These are phyloP conservation scores for Warburgia ugandensis DNA, from an alignment of 164 flowering plant species.

Conservation along the genomic window DNA sequence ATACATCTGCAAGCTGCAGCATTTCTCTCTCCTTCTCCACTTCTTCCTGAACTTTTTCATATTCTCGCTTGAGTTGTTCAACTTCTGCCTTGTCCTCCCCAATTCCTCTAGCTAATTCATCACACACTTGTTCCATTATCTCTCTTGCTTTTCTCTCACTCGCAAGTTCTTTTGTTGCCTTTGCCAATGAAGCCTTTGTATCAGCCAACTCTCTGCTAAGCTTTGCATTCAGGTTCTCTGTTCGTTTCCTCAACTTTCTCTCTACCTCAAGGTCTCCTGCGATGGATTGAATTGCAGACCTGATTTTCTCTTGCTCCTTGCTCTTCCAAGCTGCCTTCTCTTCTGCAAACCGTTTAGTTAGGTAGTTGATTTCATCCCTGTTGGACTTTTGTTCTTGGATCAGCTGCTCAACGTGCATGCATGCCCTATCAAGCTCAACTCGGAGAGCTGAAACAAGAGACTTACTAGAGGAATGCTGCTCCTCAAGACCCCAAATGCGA, in stretches of 20 bases:
- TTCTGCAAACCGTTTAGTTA: conserved; percentile 69
- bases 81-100: conserved; percentile 65
- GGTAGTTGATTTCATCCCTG: conserved; percentile 43
- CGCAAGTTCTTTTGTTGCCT: conserved; percentile 61
- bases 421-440: conserved; percentile 85
- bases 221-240: conserved; percentile 80
- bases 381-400: conserved; percentile 66
- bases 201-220: conserved; percentile 75
- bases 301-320: conserved; percentile 53
- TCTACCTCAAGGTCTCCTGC: conserved; percentile 76
- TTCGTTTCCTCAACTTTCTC: conserved; percentile 65
- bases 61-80: conserved; percentile 57
- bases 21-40: conserved; percentile 79
- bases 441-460: conserved; percentile 79
- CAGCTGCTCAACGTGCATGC: conserved; percentile 59
- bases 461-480: conserved; percentile 65
- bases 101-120: conserved; percentile 59
- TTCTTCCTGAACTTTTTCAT: conserved; percentile 52
- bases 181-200: conserved; percentile 45
- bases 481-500: conserved; percentile 74
- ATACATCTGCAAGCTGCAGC: conserved; percentile 75
- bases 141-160: conserved; percentile 69
- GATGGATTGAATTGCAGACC: conserved; percentile 61
- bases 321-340: conserved; percentile 79
- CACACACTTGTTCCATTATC: conserved; percentile 61